Base-by-base conservation (phyloP, 2,329 filamentous ascomycete species). In the Cordyceps pruinosa region DNA sequence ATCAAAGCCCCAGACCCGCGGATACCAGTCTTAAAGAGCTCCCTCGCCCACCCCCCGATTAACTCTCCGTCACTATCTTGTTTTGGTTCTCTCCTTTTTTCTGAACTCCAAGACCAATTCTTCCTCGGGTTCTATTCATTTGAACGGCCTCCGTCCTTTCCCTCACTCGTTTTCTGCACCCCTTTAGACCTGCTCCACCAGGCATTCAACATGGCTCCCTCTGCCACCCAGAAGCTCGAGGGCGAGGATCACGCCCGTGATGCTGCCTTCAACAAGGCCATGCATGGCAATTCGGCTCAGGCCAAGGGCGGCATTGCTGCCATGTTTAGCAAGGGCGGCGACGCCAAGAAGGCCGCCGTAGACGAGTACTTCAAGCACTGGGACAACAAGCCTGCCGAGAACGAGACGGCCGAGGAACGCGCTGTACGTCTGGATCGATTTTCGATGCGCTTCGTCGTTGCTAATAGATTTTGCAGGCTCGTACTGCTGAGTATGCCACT, bases 321-420 rank as follows among this genome's bases (percentile, higher is more conserved):
- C 66, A 92, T 97, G 85, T 78, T 96, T 68, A 79, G 80, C 70
- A 99, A 99, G 78, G 87, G 94, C 72, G 63, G 67, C 30, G 68
- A 77, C 30, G 90, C 90, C 8, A 89, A 95, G 69, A 84, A 90
- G 71, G 86, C 87, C 53, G 90, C 90, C 47, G 83, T 92, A 28
- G 89, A 94, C 69, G 89, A 95, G 72, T 96, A 96, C 76, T 96
- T 96, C 79, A 95, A 95, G 81, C 91, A 96, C 72, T 96, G 89
- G 89, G 90, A 96, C 73, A 88, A 93, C 77, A 91, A 95, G 76
- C 74, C 77, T 46, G 88, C 78, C 32, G 85, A 81, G 61, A 82
- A 86, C 42, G 94, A 99, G 81, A 97, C 93, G 2, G 83, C 86
- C 56, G 89, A 87, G 67, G 86, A 83, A 65, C 85, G 93, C 69